phyloP scores from a whole-genome alignment of 371 early-diverging fungal species.

The Zychaea mexicana region DNA sequence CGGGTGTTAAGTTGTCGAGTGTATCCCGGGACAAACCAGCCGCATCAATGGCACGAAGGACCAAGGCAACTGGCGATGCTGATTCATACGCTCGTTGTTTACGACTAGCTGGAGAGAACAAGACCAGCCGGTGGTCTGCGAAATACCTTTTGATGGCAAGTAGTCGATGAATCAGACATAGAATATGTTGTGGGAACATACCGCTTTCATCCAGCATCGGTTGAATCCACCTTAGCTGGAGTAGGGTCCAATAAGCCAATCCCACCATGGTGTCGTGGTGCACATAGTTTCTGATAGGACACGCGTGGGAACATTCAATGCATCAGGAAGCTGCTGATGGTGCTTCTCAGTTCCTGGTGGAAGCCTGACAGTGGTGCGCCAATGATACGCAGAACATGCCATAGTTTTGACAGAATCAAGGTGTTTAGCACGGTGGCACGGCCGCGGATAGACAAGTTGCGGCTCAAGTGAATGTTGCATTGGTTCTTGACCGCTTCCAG shows the following conservation, averaged over 20 bases:
- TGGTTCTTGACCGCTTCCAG: constrained; percentile 3
- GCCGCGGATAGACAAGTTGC: constrained; percentile 21
- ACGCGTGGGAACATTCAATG: constrained; percentile 9
- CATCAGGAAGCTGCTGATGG: constrained; percentile 9
- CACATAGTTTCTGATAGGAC: background rate
- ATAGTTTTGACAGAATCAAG: constrained; percentile 22
- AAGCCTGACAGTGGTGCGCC: background rate
- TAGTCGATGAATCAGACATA: background rate
- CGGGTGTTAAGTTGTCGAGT: no score
- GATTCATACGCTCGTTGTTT: no score
- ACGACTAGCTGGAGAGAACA: no score
- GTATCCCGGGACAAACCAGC: no score
- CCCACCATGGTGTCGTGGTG: constrained; percentile 6
- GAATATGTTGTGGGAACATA: background rate
- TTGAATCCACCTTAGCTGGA: no score
- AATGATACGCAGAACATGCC: constrained; percentile 26
- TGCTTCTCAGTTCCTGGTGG: background rate
- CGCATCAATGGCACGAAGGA: no score
- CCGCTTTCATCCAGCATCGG: no score
- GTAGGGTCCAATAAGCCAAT: constrained; percentile 8
- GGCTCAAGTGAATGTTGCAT: constrained; percentile 4
- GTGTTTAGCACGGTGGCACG: constrained; percentile 18
- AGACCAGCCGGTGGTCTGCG: background rate
- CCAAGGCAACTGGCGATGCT: no score
- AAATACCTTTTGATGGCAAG: no score